Percentiles rank a stretch among this genome's conserved stretches.
phyloP scores from a whole-genome alignment of 2,329 filamentous ascomycete species.

The Helotiales sp. region DNA sequence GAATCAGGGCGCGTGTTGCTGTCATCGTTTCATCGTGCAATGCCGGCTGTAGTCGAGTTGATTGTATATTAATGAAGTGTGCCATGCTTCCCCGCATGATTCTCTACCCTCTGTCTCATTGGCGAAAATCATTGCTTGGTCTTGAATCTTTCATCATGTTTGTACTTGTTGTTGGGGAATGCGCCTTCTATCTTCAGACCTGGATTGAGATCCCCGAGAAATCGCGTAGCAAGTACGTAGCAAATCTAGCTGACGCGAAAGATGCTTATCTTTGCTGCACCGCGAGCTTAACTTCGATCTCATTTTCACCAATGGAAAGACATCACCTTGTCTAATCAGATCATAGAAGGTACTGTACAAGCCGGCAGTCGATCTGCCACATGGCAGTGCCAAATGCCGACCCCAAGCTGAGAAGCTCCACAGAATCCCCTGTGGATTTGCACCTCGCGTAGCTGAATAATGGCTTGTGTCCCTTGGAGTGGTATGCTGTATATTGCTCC shows the following conservation, averaged over 20 bases:
- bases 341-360: not conserved
- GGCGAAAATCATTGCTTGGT: not conserved
- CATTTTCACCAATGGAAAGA: not conserved
- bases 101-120: not conserved
- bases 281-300: not conserved
- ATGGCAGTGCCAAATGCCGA: not conserved
- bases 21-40: not conserved
- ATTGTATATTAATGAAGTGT: not conserved
- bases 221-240: not conserved
- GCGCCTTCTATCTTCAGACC: not conserved
- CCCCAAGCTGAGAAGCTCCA: not conserved
- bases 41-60: constrained; percentile 1
- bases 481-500: not conserved
- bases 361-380: not conserved
- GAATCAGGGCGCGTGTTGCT: not conserved
- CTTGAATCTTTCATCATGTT: not conserved
- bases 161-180: not conserved
- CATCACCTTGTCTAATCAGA: not conserved
- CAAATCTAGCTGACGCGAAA: not conserved
- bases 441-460: not conserved
- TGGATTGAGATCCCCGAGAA: not conserved
- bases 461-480: not conserved
- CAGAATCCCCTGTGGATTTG: not conserved
- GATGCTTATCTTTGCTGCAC: not conserved
- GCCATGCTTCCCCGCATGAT: constrained; percentile 2